Percentiles rank a stretch among this genome's conserved stretches.
phyloP scores from a whole-genome alignment of 2,329 filamentous ascomycete species.

The Fusarium camptoceras region DNA sequence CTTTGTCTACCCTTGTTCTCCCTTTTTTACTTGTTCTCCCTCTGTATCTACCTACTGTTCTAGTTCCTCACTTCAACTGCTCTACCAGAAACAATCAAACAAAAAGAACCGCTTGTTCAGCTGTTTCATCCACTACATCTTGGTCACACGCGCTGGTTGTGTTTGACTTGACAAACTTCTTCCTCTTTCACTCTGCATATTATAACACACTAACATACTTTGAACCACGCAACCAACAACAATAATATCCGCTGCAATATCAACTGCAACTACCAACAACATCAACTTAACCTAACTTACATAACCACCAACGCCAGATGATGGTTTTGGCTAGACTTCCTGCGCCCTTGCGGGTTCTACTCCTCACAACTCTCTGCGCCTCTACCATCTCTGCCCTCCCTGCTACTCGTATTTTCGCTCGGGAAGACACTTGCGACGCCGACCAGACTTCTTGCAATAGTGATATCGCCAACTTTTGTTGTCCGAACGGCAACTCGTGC shows the following conservation, averaged over 20 bases:
- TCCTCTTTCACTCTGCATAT: constrained; percentile 11
- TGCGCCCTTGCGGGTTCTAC: constrained; percentile 51
- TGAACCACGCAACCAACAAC: constrained; percentile 9
- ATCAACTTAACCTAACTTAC: background rate
- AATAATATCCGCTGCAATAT: constrained; percentile 2
- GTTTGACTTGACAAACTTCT: constrained; percentile 21
- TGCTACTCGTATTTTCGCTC: constrained; percentile 55
- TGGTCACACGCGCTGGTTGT: constrained; percentile 37
- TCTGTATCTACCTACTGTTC: constrained; percentile 16
- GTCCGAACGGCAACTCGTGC: constrained; percentile 66
- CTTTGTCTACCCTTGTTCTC: constrained; percentile 25
- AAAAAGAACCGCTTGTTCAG: constrained; percentile 29
- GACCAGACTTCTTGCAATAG: constrained; percentile 64
- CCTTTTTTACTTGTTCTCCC: background rate
- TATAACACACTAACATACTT: constrained; percentile 6
- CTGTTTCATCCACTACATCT: constrained; percentile 9
- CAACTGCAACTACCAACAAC: constrained; percentile 9
- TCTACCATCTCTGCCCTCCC: constrained; percentile 56
- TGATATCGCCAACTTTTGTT: constrained; percentile 76
- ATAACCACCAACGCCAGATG: constrained; percentile 8
- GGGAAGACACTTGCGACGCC: constrained; percentile 64
- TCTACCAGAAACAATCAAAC: constrained; percentile 29
- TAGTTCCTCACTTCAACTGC: constrained; percentile 8
- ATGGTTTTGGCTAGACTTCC: constrained; percentile 37
- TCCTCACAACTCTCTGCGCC: constrained; percentile 54